phyloP scores from a whole-genome alignment of 805 yeast genomes.

The Schwanniomyces vanrijiae region DNA sequence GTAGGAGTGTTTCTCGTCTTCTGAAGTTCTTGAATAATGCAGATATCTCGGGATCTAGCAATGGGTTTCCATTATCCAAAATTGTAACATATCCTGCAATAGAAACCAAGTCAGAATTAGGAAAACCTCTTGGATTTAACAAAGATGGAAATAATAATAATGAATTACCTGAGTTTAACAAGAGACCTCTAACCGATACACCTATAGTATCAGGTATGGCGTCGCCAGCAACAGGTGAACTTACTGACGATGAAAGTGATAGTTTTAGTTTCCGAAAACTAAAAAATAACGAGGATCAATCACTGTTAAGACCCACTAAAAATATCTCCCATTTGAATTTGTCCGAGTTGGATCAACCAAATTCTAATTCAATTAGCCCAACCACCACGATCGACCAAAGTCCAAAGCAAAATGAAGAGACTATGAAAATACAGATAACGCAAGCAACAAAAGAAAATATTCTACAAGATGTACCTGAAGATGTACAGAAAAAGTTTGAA shows the following conservation, averaged over 20 bases:
- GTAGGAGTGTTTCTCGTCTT: neutral
- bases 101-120: conserved; percentile 11
- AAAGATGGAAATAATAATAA: conserved; percentile 4
- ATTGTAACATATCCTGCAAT: conserved; percentile 16
- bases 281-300: conserved; percentile 11
- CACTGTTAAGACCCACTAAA: conserved; percentile 14
- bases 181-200: conserved; percentile 73
- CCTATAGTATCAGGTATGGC: conserved; percentile 60
- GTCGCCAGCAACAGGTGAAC: conserved; percentile 47
- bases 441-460: conserved; percentile 29
- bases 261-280: conserved; percentile 6
- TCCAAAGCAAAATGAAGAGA: conserved; percentile 1
- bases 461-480: conserved; percentile 33
- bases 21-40: neutral
- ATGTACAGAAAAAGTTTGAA: conserved; percentile 35
- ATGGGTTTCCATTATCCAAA: conserved; percentile 12
- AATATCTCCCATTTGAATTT: conserved; percentile 42
- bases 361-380: conserved; percentile 12
- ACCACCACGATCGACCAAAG: conserved; percentile 5
- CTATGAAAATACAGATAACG: conserved; percentile 9
- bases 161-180: conserved; percentile 58
- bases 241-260: conserved; percentile 22
- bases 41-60: neutral
- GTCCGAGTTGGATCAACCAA: conserved; percentile 24
- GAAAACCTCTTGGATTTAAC: conserved; percentile 14